These are phyloP conservation scores for Glycine latifolia DNA, from an alignment of 306 rosid species.

Conservation along the genomic window DNA sequence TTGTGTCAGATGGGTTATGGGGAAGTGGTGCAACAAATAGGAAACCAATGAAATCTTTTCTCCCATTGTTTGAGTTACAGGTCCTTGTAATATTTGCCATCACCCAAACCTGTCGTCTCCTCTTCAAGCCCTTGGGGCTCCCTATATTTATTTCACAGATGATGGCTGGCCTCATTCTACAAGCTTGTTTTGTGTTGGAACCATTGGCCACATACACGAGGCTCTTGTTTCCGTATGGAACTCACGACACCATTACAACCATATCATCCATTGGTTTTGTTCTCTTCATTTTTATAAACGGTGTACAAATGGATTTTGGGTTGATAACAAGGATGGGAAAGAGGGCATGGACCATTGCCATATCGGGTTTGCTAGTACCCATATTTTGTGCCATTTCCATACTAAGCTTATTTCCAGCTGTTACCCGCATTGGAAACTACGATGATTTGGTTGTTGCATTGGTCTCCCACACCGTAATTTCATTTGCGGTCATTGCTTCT, in stretches of 20 bases:
- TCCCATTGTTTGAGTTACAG: conserved; percentile 61
- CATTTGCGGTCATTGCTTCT: conserved; percentile 51
- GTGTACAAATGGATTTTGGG: conserved; percentile 67
- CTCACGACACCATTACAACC: conserved; percentile 52
- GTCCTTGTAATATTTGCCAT: conserved; percentile 50
- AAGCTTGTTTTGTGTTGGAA: conserved; percentile 33
- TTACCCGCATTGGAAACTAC: not conserved
- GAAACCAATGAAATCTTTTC: conserved; percentile 47
- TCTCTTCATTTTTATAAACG: conserved; percentile 53
- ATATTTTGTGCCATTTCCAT: not conserved
- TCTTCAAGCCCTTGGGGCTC: conserved; percentile 58
- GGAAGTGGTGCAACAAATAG: not conserved
- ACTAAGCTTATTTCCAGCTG: not conserved
- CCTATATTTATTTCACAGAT: conserved; percentile 64
- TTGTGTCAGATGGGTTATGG: conserved; percentile 58
- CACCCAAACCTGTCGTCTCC: conserved; percentile 38
- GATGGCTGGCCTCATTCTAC: conserved; percentile 57
- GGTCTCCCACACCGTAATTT: conserved; percentile 29
- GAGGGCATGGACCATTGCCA: conserved; percentile 51
- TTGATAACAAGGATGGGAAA: conserved; percentile 57
- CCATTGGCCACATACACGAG: not conserved
- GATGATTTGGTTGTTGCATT: not conserved
- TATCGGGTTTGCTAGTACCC: conserved; percentile 36
- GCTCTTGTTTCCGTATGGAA: conserved; percentile 48
- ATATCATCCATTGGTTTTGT: conserved; percentile 51